These are phyloP conservation scores for Fusarium avenaceum DNA, from an alignment of 2,329 filamentous ascomycete species.

Conservation along the genomic window DNA sequence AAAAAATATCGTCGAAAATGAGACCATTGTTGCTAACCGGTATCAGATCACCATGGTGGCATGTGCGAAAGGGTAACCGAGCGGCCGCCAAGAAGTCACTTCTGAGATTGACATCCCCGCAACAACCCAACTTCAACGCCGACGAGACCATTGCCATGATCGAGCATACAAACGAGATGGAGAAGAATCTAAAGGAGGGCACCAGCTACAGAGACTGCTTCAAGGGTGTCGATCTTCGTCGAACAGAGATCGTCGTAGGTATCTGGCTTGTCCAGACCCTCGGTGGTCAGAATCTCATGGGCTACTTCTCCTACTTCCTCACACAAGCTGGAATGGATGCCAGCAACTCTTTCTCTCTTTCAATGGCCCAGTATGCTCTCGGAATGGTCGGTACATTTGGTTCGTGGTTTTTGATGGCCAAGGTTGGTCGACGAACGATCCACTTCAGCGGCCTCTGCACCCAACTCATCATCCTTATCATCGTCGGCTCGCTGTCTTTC, in stretches of 20 bases:
- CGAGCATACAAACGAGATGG: conserved; percentile 65
- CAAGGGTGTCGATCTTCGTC: conserved; percentile 63
- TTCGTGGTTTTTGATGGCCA: conserved; percentile 65
- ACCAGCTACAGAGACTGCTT: conserved; percentile 66
- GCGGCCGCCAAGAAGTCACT: conserved; percentile 59
- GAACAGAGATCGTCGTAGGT: conserved; percentile 65
- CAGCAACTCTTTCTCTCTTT: conserved; percentile 60
- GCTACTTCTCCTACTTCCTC: conserved; percentile 62
- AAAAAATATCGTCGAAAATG: fast-evolving
- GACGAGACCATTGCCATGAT: conserved; percentile 67
- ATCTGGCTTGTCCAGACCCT: conserved; percentile 65
- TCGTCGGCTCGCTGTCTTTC: conserved; percentile 58
- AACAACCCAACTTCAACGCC: conserved; percentile 57
- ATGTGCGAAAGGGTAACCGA: conserved; percentile 60
- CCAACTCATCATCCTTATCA: conserved; percentile 57
- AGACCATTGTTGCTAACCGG: background rate
- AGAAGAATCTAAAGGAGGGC: conserved; percentile 59
- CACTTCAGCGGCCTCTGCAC: conserved; percentile 61
- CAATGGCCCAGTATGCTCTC: conserved; percentile 64
- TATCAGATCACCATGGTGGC: conserved; percentile 65
- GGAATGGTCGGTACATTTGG: conserved; percentile 65
- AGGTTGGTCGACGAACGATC: conserved; percentile 64
- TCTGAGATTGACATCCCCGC: conserved; percentile 57
- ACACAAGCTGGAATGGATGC: conserved; percentile 61
- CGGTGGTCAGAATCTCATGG: conserved; percentile 64